Evolutionary conservation across 2,329 filamentous ascomycete species (phyloP), one percentile per base, ranked within the genome.

Genomic region (Corynespora cassiicola): DNA sequence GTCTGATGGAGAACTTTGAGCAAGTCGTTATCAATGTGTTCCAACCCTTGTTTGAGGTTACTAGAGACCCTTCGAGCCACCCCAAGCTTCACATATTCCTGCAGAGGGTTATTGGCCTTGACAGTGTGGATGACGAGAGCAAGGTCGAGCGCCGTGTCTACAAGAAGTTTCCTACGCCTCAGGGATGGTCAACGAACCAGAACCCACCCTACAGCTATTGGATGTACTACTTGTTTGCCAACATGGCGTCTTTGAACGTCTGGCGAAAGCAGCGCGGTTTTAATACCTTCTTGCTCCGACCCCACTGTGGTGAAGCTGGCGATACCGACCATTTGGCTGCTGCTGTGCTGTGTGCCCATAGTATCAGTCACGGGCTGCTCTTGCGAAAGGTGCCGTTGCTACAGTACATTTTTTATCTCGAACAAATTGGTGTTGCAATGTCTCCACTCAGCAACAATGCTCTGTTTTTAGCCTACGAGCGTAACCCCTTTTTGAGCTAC

Each of bases 201-300:
- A 99, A 99, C 62, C 94, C 94, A 10, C 94, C 94, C 0, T 99
- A 99, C 73, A 96, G 88, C 65, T 99, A 99, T 72, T 99, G 94
- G 94, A 88, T 97, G 63, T 99, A 99, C 72, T 95, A 96, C 63
- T 78, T 97, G 36, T 97, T 94, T 61, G 85, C 94, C 48, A 99
- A 99, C 68, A 90, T 96, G 68, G 81, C 87, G 1, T 96, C 91
- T 7, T 78, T 99, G 55, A 99, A 99, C 64, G 81, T 86, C 42
- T 96, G 88, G 87, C 84, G 94, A 27, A 92, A 90, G 63, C 85
- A 86, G 62, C 85, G 92, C 33, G 91, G 91, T 1, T 96, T 97
- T 78, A 99, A 95, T 68, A 99, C 94, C 0, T 95, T 99, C 65
- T 78, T 95, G 12, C 76, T 99, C 34, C 84, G 94, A 24, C 94